phyloP scores from a whole-genome alignment of 2,329 filamentous ascomycete species.

The Metarhizium robertsii region DNA sequence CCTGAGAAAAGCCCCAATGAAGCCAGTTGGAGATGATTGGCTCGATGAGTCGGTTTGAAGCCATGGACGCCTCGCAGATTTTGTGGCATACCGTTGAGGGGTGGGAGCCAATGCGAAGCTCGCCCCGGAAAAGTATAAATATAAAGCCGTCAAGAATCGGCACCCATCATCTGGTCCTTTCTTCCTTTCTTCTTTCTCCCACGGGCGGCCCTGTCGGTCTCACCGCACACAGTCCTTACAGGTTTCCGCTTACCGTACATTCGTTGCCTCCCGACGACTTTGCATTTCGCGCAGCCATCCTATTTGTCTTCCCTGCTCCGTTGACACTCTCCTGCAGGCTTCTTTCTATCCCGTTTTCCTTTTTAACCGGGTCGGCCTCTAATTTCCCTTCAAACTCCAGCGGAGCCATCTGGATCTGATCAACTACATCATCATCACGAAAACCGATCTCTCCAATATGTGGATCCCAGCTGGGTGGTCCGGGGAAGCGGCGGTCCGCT shows the following conservation, averaged over 20 bases:
- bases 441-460: neutral
- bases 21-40: too few species aligned
- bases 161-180: neutral
- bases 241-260: neutral
- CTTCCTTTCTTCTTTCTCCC: neutral
- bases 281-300: neutral
- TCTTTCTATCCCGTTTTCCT: neutral
- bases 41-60: too few species aligned
- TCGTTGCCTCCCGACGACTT: neutral
- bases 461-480: neutral
- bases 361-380: neutral
- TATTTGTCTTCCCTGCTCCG: neutral
- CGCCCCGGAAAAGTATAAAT: too few species aligned
- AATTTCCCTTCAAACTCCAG: neutral
- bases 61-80: too few species aligned
- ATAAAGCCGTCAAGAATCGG: too few species aligned
- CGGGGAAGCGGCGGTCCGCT: neutral
- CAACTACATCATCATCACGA: neutral
- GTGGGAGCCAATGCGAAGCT: too few species aligned
- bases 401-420: neutral
- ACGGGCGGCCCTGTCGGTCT: neutral
- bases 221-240: neutral
- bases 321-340: neutral
- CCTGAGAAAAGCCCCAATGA: too few species aligned
- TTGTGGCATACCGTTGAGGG: too few species aligned